Evolutionary conservation across 1,284 basidiomycete genomes (phyloP), one percentile per base, ranked within the genome.

Genomic region (Hypsizygus ulmarius): DNA sequence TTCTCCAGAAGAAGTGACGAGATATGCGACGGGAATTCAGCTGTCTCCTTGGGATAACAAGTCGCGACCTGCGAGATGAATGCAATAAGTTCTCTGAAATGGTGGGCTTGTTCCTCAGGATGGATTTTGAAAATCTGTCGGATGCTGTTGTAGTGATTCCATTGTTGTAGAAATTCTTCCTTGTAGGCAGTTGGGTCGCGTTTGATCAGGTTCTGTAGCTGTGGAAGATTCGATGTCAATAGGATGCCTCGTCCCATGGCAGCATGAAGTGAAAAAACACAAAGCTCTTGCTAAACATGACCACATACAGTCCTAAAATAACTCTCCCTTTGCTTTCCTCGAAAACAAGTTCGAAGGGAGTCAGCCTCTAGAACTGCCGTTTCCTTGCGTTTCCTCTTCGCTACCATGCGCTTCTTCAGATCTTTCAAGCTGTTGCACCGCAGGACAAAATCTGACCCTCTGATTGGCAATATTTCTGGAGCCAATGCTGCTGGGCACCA

Each of bases 151-250:
- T 94, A 98, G 66, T 98, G 94, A 57, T 94, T 93, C 89, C 94
- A 98, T 77, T 99, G 97, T 55, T 95, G 93, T n/a, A 94, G 66
- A 62, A 99, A 99, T 62, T 99, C 97, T 58, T 98, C 95, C 64
- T 85, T 88, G 75, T 99, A 99, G 0, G 83, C 88, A 5, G 76
- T 69, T 1, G 96, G 91, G 64, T 97, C 93, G 47, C 97, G 81
- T 70, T 97, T 99, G 67, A 99, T 94, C 50, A 99, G 77, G 64
- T 98, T 98, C 66, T 99, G 97, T 14, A 99, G 73, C 58, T 89
- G 87, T 0, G 86, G 85, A 9, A 89, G 73, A 58, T 89, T 88
- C 12, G 84, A 77, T 25, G 84, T 82, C 45, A 88, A 73, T 16
- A 85, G 71, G 34, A 82, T 67, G 16, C 83, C 84, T 29, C 84